Conservation (phyloP, 148 eudicot genomes). For the Persicaria maculosa region DNA sequence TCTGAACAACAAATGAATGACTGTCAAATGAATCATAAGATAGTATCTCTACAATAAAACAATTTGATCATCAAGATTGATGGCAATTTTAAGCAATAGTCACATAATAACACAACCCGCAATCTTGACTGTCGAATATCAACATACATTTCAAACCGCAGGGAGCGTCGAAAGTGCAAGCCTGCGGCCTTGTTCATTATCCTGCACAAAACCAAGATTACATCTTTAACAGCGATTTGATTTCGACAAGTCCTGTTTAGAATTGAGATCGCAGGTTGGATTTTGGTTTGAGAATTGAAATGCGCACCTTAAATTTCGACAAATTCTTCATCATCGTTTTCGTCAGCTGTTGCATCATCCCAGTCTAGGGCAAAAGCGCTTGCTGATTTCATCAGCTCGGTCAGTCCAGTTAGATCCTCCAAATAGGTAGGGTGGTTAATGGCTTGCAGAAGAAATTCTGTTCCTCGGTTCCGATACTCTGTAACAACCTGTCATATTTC, state of each 20-base stretch:
- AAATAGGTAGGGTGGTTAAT: constrained; percentile 89
- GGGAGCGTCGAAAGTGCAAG: too few relatives aligned
- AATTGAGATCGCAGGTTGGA: background rate
- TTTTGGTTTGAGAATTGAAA: background rate
- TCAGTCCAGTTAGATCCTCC: constrained; percentile 90
- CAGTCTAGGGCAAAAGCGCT: constrained; percentile 54
- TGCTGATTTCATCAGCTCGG: constrained; percentile 71
- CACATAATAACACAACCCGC: too few relatives aligned
- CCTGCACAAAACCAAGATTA: too few relatives aligned
- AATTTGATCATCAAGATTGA: too few relatives aligned
- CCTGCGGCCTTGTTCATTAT: too few relatives aligned
- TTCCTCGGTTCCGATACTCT: constrained; percentile 53
- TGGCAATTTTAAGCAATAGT: too few relatives aligned
- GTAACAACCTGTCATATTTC: constrained; percentile 61
- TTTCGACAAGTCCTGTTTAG: background rate
- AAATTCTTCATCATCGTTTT: constrained; percentile 38
- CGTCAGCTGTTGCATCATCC: constrained; percentile 56
- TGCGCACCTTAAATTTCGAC: constrained; percentile 36
- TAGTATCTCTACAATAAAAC: too few relatives aligned
- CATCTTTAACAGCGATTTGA: too few relatives aligned
- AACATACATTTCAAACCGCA: too few relatives aligned
- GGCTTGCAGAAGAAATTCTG: constrained; percentile 77
- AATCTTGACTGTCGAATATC: too few relatives aligned
- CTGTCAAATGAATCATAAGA: too few relatives aligned
- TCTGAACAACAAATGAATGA: too few relatives aligned